These are phyloP conservation scores for Elongisporangium prolatum DNA, from an alignment of 352 stramenopile genomes.

Conservation along the genomic window DNA sequence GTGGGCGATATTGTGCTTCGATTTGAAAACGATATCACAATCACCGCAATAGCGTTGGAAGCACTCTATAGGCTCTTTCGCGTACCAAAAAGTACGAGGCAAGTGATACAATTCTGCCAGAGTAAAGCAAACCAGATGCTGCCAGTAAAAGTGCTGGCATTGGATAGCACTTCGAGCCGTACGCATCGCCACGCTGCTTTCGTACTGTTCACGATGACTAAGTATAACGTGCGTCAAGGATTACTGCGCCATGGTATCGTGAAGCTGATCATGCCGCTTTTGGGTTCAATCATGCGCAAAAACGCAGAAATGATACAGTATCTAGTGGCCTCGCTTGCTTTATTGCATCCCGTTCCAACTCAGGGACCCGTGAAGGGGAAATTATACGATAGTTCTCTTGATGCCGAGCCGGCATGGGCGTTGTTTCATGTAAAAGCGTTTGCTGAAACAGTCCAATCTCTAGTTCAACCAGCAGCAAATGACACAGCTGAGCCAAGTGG, in stretches of 20 bases:
- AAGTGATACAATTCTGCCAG: background rate
- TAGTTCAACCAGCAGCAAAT: background rate
- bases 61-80: slow-evolving; percentile 19
- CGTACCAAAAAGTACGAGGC: slow-evolving; percentile 12
- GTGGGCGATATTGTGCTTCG: slow-evolving; percentile 13
- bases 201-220: slow-evolving; percentile 27
- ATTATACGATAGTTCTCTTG: background rate
- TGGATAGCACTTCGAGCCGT: background rate
- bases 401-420: background rate
- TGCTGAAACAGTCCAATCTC: slow-evolving; percentile 3
- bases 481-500: background rate
- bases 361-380: slow-evolving; percentile 3
- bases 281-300: background rate
- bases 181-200: slow-evolving; percentile 12
- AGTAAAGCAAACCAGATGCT: slow-evolving; percentile 3
- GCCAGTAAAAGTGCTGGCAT: background rate
- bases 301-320: slow-evolving; percentile 14
- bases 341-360: slow-evolving; percentile 13
- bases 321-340: slow-evolving; percentile 21
- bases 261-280: slow-evolving; percentile 4
- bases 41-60: slow-evolving; percentile 15
- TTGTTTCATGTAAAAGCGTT: background rate
- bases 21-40: slow-evolving; percentile 17
- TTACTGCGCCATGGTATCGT: slow-evolving; percentile 11
- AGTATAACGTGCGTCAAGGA: slow-evolving; percentile 25